Evolutionary conservation across 805 yeast species (phyloP).

Genomic region (Wickerhamiella nectarea): DNA sequence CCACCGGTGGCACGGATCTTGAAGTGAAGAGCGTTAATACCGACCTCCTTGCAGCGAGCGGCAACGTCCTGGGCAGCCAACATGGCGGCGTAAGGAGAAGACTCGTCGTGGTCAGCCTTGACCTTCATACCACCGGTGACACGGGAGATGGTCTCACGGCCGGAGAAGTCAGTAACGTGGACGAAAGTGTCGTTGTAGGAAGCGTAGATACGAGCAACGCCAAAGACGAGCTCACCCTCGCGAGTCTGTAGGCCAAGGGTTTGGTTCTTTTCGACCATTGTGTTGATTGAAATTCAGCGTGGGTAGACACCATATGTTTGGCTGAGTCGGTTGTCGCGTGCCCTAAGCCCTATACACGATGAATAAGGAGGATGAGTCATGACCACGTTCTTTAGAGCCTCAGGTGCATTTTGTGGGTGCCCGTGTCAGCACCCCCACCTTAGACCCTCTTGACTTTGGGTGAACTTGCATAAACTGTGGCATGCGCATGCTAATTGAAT

Average conservation of each 20-base stretch:
- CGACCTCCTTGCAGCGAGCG: conserved; percentile 97
- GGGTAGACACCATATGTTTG: background rate
- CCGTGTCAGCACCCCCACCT: too few relatives aligned
- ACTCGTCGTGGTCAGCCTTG: conserved; percentile 99
- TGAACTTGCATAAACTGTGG: too few relatives aligned
- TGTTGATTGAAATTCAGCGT: conserved; percentile 4
- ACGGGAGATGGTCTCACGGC: conserved; percentile 99
- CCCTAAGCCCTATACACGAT: conserved; percentile 8
- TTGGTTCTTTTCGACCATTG: conserved; percentile 27
- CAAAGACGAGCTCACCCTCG: conserved; percentile 97
- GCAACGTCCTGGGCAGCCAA: conserved; percentile 99
- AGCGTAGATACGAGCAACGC: conserved; percentile 99
- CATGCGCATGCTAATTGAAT: too few relatives aligned
- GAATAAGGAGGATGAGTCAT: background rate
- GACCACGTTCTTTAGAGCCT: background rate
- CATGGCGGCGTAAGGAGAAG: conserved; percentile 99
- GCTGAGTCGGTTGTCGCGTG: conserved; percentile 5
- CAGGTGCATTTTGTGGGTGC: too few relatives aligned
- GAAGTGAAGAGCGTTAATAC: conserved; percentile 98
- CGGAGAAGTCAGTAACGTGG: conserved; percentile 97
- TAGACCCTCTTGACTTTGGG: too few relatives aligned
- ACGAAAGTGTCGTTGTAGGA: conserved; percentile 99
- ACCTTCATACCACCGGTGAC: conserved; percentile 99
- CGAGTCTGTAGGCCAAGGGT: conserved; percentile 75
- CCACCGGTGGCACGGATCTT: conserved; percentile 99